Base-by-base conservation (phyloP, 1,284 basidiomycete species). In the Leccinum fuscescens region DNA sequence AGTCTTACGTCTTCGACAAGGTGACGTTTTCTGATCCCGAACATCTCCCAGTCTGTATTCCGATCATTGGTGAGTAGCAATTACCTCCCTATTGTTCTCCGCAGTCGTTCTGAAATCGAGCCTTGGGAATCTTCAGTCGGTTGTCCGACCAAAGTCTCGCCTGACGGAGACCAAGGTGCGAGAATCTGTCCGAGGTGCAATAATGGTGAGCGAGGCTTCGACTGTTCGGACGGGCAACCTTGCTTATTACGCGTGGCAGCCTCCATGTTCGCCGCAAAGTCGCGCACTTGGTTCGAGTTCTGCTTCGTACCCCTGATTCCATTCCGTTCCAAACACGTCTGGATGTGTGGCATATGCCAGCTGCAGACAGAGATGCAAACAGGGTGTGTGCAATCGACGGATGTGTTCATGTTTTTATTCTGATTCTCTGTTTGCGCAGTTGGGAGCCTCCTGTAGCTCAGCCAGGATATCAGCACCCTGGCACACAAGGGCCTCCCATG, bases 321-420 rank as follows among this genome's bases (percentile, higher is more conserved):
- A 0, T 72, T 84, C 70, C 70, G 58, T 24, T 76, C 79, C 6
- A 75, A 70, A 22, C 77, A 74, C 52, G 67, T 84, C n/a, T 84
- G 82, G 82, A 70, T 79, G 61, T 85, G 82, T 67, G 72, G 75
- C 15, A 80, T 82, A 61, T 84, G 82, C 64, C 79, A 83, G 57
- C 80, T 82, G 74, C 71, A 74, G 60, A 74, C 80, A 15, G 75
- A 77, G 0, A 69, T 78, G 63, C 81, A 83, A 62, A 71, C 69
- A 60, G 78, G 76, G 81, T 82, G 56, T 20, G 42, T 46, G 42
- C 12, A 7, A 42, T 15, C 35, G 6, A 35, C 50, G n/a, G 15
- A 8, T 35, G 39, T n/a, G 6, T 20, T 46, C 11, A 20, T 46
- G 42, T 42, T 20, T 44, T 14, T 20, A 14, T 55, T 22, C 27